These are phyloP conservation scores for Euphrasia confusa DNA, from an alignment of 257 asterid species.

Conservation along the genomic window DNA sequence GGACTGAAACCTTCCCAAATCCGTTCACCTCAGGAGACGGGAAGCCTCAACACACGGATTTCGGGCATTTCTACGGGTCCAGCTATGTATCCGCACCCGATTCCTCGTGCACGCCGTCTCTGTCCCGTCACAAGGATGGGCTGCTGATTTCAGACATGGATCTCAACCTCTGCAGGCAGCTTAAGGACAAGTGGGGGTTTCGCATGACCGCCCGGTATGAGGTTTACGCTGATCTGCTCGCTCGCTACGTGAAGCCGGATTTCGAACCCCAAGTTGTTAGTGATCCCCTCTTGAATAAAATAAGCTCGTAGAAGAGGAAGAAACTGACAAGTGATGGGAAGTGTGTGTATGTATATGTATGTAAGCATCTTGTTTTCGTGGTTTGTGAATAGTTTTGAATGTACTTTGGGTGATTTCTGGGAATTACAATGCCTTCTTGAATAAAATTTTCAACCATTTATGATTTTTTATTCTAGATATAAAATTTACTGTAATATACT, in stretches of 20 bases:
- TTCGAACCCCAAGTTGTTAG: constrained; percentile 80
- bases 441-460: no score
- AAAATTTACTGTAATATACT: no score
- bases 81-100: constrained; percentile 88
- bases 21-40: constrained; percentile 97
- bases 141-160: constrained; percentile 75
- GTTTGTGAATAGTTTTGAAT: constrained; percentile 22
- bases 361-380: constrained; percentile 15
- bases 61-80: constrained; percentile 94
- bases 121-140: constrained; percentile 73
- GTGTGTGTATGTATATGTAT: not conserved
- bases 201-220: constrained; percentile 95
- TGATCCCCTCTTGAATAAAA: constrained; percentile 67
- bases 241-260: constrained; percentile 64
- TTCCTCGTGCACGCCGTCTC: constrained; percentile 85
- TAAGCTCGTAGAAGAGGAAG: constrained; percentile 20
- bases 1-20: constrained; percentile 82
- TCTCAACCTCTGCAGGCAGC: constrained; percentile 81
- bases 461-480: no score
- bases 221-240: constrained; percentile 56
- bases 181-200: constrained; percentile 96
- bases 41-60: constrained; percentile 80
- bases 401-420: no score
- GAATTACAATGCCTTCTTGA: no score
- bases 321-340: not conserved